Evolutionary conservation across 2,329 filamentous ascomycete genomes (phyloP).

Genomic region (Venturia effusa): DNA sequence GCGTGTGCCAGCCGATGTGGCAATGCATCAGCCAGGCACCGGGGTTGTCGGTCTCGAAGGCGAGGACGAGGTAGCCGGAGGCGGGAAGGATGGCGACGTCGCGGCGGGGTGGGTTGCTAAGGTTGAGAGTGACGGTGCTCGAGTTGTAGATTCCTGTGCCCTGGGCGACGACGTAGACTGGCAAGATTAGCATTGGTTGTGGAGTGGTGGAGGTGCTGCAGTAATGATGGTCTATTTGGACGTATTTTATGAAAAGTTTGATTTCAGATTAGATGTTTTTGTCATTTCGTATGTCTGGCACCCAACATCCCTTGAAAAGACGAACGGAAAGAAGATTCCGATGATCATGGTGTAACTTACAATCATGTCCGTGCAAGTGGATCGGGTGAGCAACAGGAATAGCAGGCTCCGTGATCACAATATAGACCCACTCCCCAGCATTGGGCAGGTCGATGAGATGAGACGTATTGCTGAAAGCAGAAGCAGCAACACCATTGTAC

Average conservation of each 20-base stretch:
- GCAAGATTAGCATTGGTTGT: not conserved
- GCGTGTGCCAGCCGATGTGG: conserved; percentile 27
- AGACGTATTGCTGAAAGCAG: conserved; percentile 26
- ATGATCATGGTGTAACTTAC: conserved; percentile 10
- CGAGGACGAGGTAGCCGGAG: conserved; percentile 24
- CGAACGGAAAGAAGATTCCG: not conserved
- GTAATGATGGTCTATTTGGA: conserved; percentile 8
- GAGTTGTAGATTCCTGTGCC: conserved; percentile 18
- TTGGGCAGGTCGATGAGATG: conserved; percentile 15
- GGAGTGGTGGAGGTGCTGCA: not conserved
- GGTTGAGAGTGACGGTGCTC: conserved; percentile 16
- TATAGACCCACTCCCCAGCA: conserved; percentile 12
- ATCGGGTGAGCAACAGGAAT: conserved; percentile 11
- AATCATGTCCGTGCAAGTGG: conserved; percentile 20
- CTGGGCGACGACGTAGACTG: conserved; percentile 18
- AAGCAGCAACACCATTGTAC: conserved; percentile 26
- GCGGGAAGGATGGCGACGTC: conserved; percentile 23
- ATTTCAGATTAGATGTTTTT: no score
- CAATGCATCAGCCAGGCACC: conserved; percentile 28
- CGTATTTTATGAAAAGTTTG: not conserved
- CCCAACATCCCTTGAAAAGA: no score
- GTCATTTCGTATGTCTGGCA: no score
- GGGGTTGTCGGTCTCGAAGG: conserved; percentile 26
- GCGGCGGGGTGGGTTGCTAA: conserved; percentile 22
- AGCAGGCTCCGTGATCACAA: conserved; percentile 9